phyloP scores from a whole-genome alignment of 1,284 basidiomycete species.

The Rhodotorula sp. region DNA sequence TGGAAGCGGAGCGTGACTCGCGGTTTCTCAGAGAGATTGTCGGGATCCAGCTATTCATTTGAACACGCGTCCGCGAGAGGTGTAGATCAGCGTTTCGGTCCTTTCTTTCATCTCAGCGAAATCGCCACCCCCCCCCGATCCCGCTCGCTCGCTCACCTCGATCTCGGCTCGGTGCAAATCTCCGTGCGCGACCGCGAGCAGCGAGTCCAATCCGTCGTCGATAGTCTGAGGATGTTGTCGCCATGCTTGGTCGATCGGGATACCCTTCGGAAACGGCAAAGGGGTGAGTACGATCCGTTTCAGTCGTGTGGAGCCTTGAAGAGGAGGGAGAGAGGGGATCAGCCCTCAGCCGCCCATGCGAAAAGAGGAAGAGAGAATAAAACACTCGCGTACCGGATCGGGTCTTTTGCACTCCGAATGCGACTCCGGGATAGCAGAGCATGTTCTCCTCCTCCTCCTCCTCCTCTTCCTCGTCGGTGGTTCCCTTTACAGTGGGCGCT shows the following conservation, averaged over 20 bases:
- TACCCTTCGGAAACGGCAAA: constrained; percentile 1
- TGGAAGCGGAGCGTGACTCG: constrained; percentile 20
- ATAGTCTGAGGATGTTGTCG: constrained; percentile 32
- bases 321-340: not conserved
- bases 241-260: constrained; percentile 32
- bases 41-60: constrained; percentile 22
- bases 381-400: not conserved
- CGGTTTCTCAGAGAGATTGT: not conserved
- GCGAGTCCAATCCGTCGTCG: not conserved
- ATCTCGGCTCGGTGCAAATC: constrained; percentile 31
- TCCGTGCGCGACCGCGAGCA: constrained; percentile 22
- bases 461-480: not conserved
- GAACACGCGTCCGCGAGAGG: too few species aligned
- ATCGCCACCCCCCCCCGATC: too few species aligned
- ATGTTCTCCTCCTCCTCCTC: constrained; percentile 22
- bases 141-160: constrained; percentile 5
- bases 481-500: not conserved
- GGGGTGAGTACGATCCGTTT: constrained; percentile 25
- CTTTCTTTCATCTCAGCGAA: too few species aligned
- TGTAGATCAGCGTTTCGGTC: too few species aligned
- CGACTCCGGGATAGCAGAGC: constrained; percentile 41
- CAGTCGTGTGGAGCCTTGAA: constrained; percentile 8
- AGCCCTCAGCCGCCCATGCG: too few species aligned
- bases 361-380: not conserved
- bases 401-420: constrained; percentile 29